phyloP scores from a whole-genome alignment of 2,329 filamentous ascomycete species.

The Lecanosticta acicola region DNA sequence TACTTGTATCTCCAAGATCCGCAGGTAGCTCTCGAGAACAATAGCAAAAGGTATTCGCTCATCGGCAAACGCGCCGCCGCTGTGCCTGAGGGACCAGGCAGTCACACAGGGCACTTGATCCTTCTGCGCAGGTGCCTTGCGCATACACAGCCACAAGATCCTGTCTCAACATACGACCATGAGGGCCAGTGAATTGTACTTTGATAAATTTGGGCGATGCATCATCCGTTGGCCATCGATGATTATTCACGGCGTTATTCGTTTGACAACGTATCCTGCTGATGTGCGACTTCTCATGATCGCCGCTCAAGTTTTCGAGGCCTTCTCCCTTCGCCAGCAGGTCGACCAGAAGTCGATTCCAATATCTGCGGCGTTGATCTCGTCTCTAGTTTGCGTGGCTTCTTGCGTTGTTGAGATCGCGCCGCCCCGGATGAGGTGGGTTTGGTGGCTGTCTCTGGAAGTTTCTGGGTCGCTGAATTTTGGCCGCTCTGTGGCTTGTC shows the following conservation, averaged over 20 bases:
- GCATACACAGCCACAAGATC: no score
- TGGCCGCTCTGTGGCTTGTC: not conserved
- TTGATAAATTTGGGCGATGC: no score
- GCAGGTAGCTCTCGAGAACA: not conserved
- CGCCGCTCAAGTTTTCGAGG: constrained; percentile 14
- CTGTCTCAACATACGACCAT: no score
- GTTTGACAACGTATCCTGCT: not conserved
- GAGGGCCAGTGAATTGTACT: no score
- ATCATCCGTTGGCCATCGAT: not conserved
- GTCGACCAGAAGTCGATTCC: not conserved
- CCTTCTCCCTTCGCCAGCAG: constrained; percentile 4
- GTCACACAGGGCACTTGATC: no score
- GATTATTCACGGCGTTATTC: not conserved
- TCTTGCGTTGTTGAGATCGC: constrained; percentile 8
- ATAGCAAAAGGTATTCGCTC: not conserved
- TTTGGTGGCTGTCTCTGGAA: no score
- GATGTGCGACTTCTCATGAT: not conserved
- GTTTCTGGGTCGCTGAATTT: not conserved
- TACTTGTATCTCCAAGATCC: not conserved
- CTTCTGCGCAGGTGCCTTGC: no score
- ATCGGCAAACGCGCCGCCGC: no score
- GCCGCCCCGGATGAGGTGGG: not conserved
- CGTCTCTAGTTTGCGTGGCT: constrained; percentile 17
- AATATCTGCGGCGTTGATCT: constrained; percentile 5
- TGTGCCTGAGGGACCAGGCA: no score